These are phyloP conservation scores for Daldinia concentrica DNA, from an alignment of 495 filamentous ascomycete genomes.

Conservation along the genomic window DNA sequence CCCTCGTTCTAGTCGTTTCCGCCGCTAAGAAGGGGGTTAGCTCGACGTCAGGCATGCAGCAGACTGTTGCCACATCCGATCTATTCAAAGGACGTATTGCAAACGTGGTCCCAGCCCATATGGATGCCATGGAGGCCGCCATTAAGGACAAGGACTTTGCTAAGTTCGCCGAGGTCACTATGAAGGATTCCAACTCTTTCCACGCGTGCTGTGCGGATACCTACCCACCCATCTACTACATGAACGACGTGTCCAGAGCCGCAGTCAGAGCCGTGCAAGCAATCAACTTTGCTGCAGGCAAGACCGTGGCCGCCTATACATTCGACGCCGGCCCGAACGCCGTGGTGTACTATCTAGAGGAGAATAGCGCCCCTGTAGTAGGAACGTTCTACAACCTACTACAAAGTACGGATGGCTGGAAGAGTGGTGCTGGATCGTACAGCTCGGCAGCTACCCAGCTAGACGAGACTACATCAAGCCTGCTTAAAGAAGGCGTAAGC, in stretches of 20 bases:
- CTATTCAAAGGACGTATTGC: constrained; percentile 79
- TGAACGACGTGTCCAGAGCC: constrained; percentile 90
- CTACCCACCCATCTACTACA: constrained; percentile 95
- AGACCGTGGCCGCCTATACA: constrained; percentile 87
- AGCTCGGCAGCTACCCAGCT: constrained; percentile 59
- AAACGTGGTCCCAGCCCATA: constrained; percentile 80
- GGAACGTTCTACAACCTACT: constrained; percentile 72
- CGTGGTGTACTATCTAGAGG: constrained; percentile 90
- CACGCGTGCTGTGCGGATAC: constrained; percentile 95
- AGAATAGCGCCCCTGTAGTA: constrained; percentile 74
- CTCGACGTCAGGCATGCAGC: constrained; percentile 94
- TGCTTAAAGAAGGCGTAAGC: constrained; percentile 80
- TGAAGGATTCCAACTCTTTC: constrained; percentile 96
- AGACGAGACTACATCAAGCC: constrained; percentile 65
- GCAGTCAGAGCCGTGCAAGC: constrained; percentile 87
- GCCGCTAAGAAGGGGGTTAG: constrained; percentile 95
- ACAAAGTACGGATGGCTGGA: constrained; percentile 69
- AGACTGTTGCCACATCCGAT: constrained; percentile 85
- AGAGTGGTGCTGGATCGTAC: constrained; percentile 57
- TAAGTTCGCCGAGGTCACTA: constrained; percentile 87
- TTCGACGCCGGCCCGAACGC: constrained; percentile 98
- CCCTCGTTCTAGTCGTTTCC: constrained; percentile 86
- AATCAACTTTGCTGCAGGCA: constrained; percentile 79
- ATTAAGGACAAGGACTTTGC: constrained; percentile 81
- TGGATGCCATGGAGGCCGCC: constrained; percentile 86